These are phyloP conservation scores for Phyllosticta citriasiana DNA, from an alignment of 2,329 filamentous ascomycete genomes.

Conservation along the genomic window DNA sequence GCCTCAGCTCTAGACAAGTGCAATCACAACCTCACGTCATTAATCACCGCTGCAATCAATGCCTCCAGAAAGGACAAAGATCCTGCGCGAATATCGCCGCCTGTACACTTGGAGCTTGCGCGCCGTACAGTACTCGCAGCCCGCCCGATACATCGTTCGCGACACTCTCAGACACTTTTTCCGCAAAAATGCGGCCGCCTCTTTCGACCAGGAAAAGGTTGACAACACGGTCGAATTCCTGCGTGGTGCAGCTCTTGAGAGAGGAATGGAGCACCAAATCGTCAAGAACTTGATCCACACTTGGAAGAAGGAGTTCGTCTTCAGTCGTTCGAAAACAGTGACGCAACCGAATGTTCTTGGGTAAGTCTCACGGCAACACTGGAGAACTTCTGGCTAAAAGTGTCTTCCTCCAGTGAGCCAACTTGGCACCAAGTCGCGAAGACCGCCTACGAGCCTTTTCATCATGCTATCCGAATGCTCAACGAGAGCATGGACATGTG, in stretches of 20 bases:
- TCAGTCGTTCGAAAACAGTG: background rate
- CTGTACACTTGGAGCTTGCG: conserved; percentile 58
- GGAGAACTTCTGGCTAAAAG: background rate
- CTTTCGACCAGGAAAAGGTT: conserved; percentile 37
- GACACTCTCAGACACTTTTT: conserved; percentile 37
- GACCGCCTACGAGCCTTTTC: conserved; percentile 49
- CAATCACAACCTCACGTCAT: background rate
- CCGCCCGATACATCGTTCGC: conserved; percentile 53
- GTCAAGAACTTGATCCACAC: conserved; percentile 55
- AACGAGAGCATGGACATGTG: conserved; percentile 64
- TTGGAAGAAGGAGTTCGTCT: conserved; percentile 33
- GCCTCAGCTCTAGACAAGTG: background rate
- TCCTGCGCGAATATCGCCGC: conserved; percentile 58
- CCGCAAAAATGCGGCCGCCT: conserved; percentile 21
- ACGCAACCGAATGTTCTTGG: background rate
- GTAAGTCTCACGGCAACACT: background rate
- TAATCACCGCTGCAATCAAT: background rate
- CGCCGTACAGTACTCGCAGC: conserved; percentile 62
- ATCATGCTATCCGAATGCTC: conserved; percentile 61
- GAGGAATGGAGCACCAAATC: conserved; percentile 61
- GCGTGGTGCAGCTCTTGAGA: conserved; percentile 50
- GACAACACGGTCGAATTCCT: conserved; percentile 62
- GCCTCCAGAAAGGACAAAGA: conserved; percentile 7
- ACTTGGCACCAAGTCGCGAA: conserved; percentile 2
- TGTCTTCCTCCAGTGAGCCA: background rate